Evolutionary conservation across 2,329 filamentous ascomycete species (phyloP).

Genomic region (Colletotrichum sojae): DNA sequence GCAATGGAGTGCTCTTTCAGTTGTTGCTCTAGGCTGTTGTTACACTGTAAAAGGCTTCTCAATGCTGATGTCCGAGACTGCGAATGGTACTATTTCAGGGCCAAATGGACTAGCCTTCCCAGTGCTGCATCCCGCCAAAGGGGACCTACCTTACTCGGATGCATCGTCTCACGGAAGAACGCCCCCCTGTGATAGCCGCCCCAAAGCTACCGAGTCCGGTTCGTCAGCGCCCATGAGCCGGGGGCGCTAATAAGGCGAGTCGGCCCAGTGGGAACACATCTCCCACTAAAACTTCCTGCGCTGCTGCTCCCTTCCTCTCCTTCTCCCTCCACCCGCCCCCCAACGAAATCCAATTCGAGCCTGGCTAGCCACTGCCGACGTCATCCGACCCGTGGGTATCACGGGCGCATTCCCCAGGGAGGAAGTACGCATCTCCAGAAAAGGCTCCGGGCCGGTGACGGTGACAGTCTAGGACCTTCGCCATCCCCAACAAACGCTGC

Average conservation of each 20-base stretch:
- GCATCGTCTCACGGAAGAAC: constrained; percentile 36
- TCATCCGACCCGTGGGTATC: constrained; percentile 40
- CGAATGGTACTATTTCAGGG: too few species aligned
- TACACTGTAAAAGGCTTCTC: too few species aligned
- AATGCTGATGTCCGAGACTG: too few species aligned
- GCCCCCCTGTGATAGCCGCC: background rate
- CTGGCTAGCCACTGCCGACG: constrained; percentile 27
- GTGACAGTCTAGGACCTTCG: background rate
- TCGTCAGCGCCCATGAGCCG: too few species aligned
- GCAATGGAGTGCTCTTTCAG: too few species aligned
- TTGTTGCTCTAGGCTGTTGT: too few species aligned
- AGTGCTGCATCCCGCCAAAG: too few species aligned
- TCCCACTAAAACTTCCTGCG: background rate
- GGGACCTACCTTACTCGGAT: constrained; percentile 8
- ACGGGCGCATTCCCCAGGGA: constrained; percentile 39
- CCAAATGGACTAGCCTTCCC: too few species aligned
- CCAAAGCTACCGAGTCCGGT: too few species aligned
- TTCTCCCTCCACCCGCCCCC: constrained; percentile 20
- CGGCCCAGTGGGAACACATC: constrained; percentile 31
- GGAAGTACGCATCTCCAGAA: constrained; percentile 15
- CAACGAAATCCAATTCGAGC: constrained; percentile 36
- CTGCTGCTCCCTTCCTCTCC: background rate
- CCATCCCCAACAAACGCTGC: background rate
- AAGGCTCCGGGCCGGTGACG: constrained; percentile 21
- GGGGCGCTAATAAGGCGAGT: constrained; percentile 12